These are phyloP conservation scores for Pseudoturritis turrita DNA, from an alignment of 345 rosid genomes.

Conservation along the genomic window DNA sequence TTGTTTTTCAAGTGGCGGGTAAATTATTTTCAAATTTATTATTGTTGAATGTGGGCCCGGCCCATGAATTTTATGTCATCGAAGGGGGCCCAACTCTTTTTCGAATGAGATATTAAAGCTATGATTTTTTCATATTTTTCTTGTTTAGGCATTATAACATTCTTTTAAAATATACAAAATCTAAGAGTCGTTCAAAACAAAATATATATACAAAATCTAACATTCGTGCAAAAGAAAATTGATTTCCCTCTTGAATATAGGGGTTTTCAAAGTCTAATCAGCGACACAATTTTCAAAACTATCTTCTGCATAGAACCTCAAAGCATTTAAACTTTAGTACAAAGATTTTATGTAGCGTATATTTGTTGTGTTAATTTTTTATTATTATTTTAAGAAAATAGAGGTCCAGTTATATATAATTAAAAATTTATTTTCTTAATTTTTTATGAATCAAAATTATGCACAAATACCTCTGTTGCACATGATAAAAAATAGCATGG, in stretches of 20 bases:
- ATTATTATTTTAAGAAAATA: neutral
- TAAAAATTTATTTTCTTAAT: too few species aligned
- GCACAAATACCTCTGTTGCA: neutral
- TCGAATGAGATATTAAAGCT: neutral
- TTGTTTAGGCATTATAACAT: neutral
- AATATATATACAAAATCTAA: neutral
- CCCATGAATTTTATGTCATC: slow-evolving; percentile 1
- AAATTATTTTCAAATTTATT: neutral
- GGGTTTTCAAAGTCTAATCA: neutral
- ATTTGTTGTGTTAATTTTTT: neutral
- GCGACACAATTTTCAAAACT: neutral
- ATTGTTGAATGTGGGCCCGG: slow-evolving; percentile 11
- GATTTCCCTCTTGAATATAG: neutral
- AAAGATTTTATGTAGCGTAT: neutral
- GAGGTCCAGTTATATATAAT: too few species aligned
- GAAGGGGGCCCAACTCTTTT: neutral
- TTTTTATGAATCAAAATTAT: neutral
- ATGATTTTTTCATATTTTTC: neutral
- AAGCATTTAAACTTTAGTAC: neutral
- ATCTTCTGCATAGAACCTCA: neutral
- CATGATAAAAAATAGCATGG: neutral
- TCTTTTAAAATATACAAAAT: too few species aligned
- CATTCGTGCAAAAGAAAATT: neutral
- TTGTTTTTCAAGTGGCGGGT: slow-evolving; percentile 10
- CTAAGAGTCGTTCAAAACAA: neutral